Evolutionary conservation across 2,329 filamentous ascomycete genomes (phyloP), one percentile per base, ranked within the genome.

Genomic region (Calonectria pseudoreteaudii): DNA sequence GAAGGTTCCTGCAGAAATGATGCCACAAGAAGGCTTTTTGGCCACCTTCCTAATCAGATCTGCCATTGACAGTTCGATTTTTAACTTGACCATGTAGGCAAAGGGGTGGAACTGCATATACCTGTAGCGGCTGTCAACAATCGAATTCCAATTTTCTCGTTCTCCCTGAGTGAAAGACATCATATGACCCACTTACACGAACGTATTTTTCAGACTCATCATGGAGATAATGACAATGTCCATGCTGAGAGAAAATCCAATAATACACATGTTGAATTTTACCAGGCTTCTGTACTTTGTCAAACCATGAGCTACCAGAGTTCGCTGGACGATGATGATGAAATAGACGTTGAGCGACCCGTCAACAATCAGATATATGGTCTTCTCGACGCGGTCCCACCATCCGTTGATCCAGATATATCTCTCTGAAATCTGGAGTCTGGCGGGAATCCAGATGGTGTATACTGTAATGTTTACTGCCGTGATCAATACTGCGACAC

Each of bases 41-140:
- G 82, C 82, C 26, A 87, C 81, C 67, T 84, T 85, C 52, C 81
- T 85, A 75, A 90, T 90, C 26, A 90, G 85, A 47, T 87, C 86
- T 66, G 88, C 87, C 87, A 90, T 89, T 14, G 86, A 86, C 85
- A 90, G 86, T 76, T 90, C 88, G 74, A 90, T 90, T 76, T 90
- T 87, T 53, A 90, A 83, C 71, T 90, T 90, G 60, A 89, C 87
- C 16, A 87, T 84, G 75, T 89, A 90, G 18, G 87, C 88, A 4
- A 90, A 81, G 0, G 88, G 88, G 70, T 89, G 87, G 77, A 90
- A 88, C 75, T 89, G 87, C 73, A 89, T 86, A 75, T 88, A 81
- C n/a, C 79, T 79, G 13, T 2, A 60, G 11, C 20, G 0, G 13
- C 6, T 38, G n/a, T 58, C 16, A 58, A 9, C 20, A 58, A 36